Percentiles rank a stretch among this genome's conserved stretches.
Conservation (phyloP, 768 basidiomycete species). For the Russula foetens region DNA sequence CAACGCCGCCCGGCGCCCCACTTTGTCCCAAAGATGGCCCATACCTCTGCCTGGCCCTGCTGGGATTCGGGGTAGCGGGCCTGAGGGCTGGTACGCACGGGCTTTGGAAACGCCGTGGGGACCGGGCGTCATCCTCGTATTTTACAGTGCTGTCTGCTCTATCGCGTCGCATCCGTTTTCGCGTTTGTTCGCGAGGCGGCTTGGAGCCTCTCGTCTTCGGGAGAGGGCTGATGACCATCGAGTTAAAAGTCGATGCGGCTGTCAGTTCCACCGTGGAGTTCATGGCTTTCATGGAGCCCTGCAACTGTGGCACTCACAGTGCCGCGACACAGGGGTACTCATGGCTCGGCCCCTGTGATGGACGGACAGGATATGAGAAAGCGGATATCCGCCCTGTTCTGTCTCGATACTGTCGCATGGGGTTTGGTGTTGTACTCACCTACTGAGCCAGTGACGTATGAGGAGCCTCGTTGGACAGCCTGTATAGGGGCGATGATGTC, state of each 20-base stretch:
- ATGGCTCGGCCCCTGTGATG: neutral
- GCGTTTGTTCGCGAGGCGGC: neutral
- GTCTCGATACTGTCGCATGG: neutral
- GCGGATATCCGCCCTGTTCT: too few relatives aligned
- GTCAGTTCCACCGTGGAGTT: neutral
- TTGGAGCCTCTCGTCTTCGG: neutral
- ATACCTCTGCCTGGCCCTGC: too few relatives aligned
- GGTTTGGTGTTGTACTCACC: neutral
- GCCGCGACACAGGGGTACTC: too few relatives aligned
- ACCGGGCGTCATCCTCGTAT: neutral
- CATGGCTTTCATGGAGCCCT: neutral
- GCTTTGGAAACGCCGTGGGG: neutral
- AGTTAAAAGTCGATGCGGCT: too few relatives aligned
- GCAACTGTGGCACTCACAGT: too few relatives aligned
- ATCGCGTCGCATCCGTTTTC: neutral
- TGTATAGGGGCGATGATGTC: neutral
- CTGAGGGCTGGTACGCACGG: neutral
- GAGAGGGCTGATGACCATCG: too few relatives aligned
- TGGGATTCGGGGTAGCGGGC: neutral
- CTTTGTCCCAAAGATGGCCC: neutral
- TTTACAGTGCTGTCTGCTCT: neutral
- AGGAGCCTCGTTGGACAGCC: neutral
- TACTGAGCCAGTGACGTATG: neutral
- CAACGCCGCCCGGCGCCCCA: constrained; percentile 8
- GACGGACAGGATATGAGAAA: too few relatives aligned